These are phyloP conservation scores for Picea sitchensis DNA, from an alignment of 75 land plant species.

Conservation along the genomic window DNA sequence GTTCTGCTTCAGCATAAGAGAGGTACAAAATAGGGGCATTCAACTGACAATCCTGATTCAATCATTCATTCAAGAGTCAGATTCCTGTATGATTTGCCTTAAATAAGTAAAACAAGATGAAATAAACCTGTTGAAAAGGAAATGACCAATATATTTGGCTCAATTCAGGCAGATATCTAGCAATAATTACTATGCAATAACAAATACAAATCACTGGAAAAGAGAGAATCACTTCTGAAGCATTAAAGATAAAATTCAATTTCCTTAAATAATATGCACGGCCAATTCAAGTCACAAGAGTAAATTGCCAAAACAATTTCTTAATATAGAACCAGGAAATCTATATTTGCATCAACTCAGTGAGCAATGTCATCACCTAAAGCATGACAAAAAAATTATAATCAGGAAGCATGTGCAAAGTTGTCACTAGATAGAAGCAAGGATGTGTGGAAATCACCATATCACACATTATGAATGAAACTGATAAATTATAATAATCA, in stretches of 20 bases:
- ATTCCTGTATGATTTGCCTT: too few species aligned
- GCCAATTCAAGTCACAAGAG: neutral
- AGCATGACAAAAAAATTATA: neutral
- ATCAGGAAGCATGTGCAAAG: too few species aligned
- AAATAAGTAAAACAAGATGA: neutral
- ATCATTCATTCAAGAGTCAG: neutral
- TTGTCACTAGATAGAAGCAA: too few species aligned
- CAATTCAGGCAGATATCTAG: neutral
- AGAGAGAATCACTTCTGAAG: neutral
- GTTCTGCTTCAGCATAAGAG: conserved; percentile 83
- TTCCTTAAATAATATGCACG: too few species aligned
- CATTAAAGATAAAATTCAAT: neutral
- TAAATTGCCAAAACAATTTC: neutral
- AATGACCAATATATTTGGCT: neutral
- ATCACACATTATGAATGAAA: too few species aligned
- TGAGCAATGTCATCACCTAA: neutral
- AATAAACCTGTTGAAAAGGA: neutral
- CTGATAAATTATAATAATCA: too few species aligned
- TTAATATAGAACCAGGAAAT: neutral
- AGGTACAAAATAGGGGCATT: conserved; percentile 68
- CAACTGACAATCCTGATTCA: conserved; percentile 51
- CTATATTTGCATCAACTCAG: neutral
- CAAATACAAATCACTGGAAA: neutral
- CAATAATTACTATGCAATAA: neutral
- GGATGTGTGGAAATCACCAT: too few species aligned